Evolutionary conservation across 2,329 filamentous ascomycete species (phyloP).

Genomic region (Verticillium tricorpus): DNA sequence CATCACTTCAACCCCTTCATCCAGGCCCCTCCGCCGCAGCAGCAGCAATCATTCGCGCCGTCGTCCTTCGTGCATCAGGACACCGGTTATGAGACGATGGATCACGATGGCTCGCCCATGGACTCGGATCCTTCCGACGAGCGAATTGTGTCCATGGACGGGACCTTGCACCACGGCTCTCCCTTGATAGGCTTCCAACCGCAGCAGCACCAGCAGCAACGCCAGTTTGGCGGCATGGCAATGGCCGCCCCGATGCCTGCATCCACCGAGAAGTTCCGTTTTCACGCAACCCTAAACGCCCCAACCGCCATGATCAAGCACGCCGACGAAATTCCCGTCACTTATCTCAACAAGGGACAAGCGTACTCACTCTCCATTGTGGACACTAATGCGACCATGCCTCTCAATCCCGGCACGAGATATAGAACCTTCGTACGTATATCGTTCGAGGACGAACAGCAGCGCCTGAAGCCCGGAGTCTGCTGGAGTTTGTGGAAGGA

Average conservation of each 20-base stretch:
- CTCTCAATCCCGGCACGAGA: constrained; percentile 55
- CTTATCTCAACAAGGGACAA: constrained; percentile 96
- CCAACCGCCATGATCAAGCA: constrained; percentile 95
- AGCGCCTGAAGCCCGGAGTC: constrained; percentile 73
- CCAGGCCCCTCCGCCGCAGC: constrained; percentile 46
- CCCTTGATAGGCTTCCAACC: constrained; percentile 42
- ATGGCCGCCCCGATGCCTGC: constrained; percentile 44
- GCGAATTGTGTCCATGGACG: constrained; percentile 52
- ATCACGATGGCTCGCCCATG: constrained; percentile 68
- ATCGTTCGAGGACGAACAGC: constrained; percentile 94
- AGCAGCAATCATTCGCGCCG: constrained; percentile 63
- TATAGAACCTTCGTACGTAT: constrained; percentile 93
- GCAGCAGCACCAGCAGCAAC: constrained; percentile 39
- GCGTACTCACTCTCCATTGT: constrained; percentile 83
- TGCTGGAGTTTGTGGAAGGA: constrained; percentile 96
- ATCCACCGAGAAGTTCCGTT: constrained; percentile 73
- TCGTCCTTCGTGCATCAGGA: constrained; percentile 78
- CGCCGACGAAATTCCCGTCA: constrained; percentile 87
- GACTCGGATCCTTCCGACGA: constrained; percentile 47
- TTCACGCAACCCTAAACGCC: constrained; percentile 83
- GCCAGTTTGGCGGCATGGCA: constrained; percentile 40
- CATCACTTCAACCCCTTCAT: constrained; percentile 69
- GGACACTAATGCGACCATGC: constrained; percentile 65
- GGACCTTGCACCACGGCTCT: constrained; percentile 57
- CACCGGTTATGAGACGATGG: constrained; percentile 74